phyloP scores from a whole-genome alignment of 2,329 filamentous ascomycete genomes.

The Septoria linicola region DNA sequence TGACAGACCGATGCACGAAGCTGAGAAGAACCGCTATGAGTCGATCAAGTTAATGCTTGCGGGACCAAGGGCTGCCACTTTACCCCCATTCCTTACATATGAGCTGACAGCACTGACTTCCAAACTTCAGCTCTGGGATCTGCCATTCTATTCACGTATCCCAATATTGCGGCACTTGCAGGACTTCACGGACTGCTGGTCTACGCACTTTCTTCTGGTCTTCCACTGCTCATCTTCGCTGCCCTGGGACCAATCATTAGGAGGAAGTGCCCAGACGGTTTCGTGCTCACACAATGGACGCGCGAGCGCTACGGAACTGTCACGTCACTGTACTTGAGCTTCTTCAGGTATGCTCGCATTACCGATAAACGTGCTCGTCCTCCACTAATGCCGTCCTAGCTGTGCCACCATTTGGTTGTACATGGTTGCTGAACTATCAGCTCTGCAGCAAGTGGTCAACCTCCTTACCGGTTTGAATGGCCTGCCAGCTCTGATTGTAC shows the following conservation, averaged over 20 bases:
- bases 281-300: constrained; percentile 82
- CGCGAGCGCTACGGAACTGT: constrained; percentile 71
- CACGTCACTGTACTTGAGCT: constrained; percentile 70
- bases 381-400: constrained; percentile 31
- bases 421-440: constrained; percentile 82
- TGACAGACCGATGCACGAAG: constrained; percentile 53
- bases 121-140: constrained; percentile 68
- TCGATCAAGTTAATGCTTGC: constrained; percentile 99
- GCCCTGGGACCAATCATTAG: constrained; percentile 74
- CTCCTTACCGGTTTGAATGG: constrained; percentile 72
- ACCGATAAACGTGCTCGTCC: not conserved
- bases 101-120: constrained; percentile 25
- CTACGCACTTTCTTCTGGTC: constrained; percentile 69
- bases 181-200: constrained; percentile 76
- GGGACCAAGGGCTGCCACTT: constrained; percentile 96
- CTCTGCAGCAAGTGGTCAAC: constrained; percentile 74
- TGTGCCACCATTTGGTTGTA: constrained; percentile 80
- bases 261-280: constrained; percentile 76
- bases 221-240: constrained; percentile 74
- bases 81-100: constrained; percentile 45
- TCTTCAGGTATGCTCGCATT: constrained; percentile 58
- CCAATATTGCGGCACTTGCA: constrained; percentile 73
- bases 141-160: constrained; percentile 79
- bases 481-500: constrained; percentile 72
- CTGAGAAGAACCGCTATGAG: constrained; percentile 95